A percentile compares a stretch with the other conserved stretches of the same genome.
Conservation (phyloP, 495 filamentous ascomycete genomes). For the Coniosporium apollinis region DNA sequence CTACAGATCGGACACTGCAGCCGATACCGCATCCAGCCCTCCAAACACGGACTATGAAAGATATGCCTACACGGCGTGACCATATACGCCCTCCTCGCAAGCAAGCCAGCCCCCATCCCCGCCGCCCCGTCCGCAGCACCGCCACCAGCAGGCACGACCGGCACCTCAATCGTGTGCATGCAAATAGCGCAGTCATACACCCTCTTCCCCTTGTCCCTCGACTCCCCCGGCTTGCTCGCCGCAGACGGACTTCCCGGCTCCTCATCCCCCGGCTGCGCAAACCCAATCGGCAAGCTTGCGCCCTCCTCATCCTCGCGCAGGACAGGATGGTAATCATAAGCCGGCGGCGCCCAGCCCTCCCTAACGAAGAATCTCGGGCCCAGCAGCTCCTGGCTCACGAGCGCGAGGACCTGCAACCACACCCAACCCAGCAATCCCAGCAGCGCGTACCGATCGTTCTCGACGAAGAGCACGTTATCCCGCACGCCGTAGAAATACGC, state of each 20-base stretch:
- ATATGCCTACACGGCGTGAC: slow-evolving; percentile 94
- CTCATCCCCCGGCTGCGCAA: slow-evolving; percentile 25
- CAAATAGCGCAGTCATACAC: slow-evolving; percentile 90
- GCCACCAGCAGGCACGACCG: slow-evolving; percentile 44
- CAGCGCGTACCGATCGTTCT: slow-evolving; percentile 46
- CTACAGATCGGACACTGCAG: slow-evolving; percentile 93
- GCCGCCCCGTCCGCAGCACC: slow-evolving; percentile 30
- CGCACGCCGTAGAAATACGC: slow-evolving; percentile 59
- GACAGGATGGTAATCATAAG: slow-evolving; percentile 90
- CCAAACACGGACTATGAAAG: slow-evolving; percentile 83
- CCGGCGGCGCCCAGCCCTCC: slow-evolving; percentile 54
- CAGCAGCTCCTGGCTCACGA: slow-evolving; percentile 67
- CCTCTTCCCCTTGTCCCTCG: slow-evolving; percentile 35
- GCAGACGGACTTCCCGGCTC: slow-evolving; percentile 7
- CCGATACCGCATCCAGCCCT: slow-evolving; percentile 89
- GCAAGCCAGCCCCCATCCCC: slow-evolving; percentile 34
- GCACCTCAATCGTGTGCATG: slow-evolving; percentile 77
- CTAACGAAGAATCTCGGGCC: slow-evolving; percentile 67
- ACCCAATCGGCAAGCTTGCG: slow-evolving; percentile 51
- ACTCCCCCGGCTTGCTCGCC: slow-evolving; percentile 17
- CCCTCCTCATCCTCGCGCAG: slow-evolving; percentile 75
- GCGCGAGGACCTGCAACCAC: slow-evolving; percentile 73
- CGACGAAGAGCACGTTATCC: slow-evolving; percentile 67
- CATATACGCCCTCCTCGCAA: slow-evolving; percentile 78
- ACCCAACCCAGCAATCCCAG: slow-evolving; percentile 57